phyloP scores from a whole-genome alignment of 805 yeast species.

The Yamadazyma laniorum region DNA sequence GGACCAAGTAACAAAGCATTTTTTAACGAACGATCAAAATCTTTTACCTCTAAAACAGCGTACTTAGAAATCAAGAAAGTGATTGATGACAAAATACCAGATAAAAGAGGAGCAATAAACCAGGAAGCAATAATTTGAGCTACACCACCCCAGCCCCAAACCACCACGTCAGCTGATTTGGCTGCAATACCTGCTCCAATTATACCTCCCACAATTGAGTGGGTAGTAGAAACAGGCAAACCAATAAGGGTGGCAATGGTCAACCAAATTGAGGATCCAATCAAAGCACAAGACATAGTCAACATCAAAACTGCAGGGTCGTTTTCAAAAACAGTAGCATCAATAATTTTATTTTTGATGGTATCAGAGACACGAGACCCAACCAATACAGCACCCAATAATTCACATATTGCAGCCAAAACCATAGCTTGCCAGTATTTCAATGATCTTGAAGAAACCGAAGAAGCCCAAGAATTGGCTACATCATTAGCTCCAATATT shows the following conservation, averaged over 20 bases:
- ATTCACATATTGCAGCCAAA: constrained; percentile 68
- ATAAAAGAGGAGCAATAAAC: constrained; percentile 73
- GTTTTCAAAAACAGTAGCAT: constrained; percentile 44
- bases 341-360: constrained; percentile 62
- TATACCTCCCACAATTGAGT: constrained; percentile 72
- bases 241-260: constrained; percentile 64
- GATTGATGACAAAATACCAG: constrained; percentile 61
- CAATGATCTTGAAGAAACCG: constrained; percentile 67
- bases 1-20: constrained; percentile 62
- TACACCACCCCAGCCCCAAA: constrained; percentile 78
- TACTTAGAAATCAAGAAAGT: constrained; percentile 60
- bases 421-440: constrained; percentile 76
- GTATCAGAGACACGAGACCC: constrained; percentile 76
- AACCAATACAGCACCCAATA: constrained; percentile 69
- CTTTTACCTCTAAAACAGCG: constrained; percentile 57
- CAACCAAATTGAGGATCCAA: constrained; percentile 73
- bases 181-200: constrained; percentile 77
- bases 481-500: constrained; percentile 83
- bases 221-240: constrained; percentile 81
- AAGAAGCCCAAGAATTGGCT: constrained; percentile 76
- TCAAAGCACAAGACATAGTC: constrained; percentile 71
- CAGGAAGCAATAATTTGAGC: constrained; percentile 74
- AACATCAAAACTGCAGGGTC: constrained; percentile 74
- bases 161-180: constrained; percentile 55
- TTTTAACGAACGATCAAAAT: constrained; percentile 41